Percentiles rank a stretch among this genome's conserved stretches.
These are phyloP conservation scores for Pseudopyrenochaeta lycopersici DNA, from an alignment of 2,329 filamentous ascomycete genomes.

Conservation along the genomic window DNA sequence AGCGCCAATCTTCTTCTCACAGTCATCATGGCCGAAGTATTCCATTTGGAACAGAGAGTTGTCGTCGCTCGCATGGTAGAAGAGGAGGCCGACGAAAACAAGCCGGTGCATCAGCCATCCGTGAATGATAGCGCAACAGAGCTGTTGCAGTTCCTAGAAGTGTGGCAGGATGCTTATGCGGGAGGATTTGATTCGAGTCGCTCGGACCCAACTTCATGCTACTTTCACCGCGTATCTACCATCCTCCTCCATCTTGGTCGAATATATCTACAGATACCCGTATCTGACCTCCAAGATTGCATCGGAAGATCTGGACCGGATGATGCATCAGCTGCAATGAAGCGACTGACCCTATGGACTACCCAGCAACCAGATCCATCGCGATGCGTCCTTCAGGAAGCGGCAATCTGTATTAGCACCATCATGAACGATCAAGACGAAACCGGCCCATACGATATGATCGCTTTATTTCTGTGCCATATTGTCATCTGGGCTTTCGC, in stretches of 20 bases:
- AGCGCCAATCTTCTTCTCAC: constrained; percentile 9
- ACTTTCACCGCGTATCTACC: constrained; percentile 1
- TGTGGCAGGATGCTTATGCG: background rate
- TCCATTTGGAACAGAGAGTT: constrained; percentile 5
- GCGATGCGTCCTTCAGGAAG: background rate
- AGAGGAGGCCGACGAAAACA: background rate
- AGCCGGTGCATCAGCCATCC: background rate
- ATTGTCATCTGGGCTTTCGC: constrained; percentile 10
- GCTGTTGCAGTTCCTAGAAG: background rate
- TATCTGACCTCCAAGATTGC: constrained; percentile 12
- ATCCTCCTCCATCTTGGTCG: constrained; percentile 4
- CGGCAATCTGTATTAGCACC: constrained; percentile 5
- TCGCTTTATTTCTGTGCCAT: constrained; percentile 9
- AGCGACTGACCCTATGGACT: background rate
- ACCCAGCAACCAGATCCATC: background rate
- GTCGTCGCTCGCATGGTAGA: constrained; percentile 4
- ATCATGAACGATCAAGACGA: constrained; percentile 1
- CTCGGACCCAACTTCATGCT: background rate
- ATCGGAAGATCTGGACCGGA: constrained; percentile 7
- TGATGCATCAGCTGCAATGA: constrained; percentile 2
- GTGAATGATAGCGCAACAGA: background rate
- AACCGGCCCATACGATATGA: constrained; percentile 7
- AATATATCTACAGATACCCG: constrained; percentile 1
- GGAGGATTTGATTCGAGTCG: background rate
- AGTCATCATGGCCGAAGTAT: constrained; percentile 4